Evolutionary conservation across 2,329 filamentous ascomycete genomes (phyloP), one percentile per base, ranked within the genome.

Genomic region (Botrytis squamosa): DNA sequence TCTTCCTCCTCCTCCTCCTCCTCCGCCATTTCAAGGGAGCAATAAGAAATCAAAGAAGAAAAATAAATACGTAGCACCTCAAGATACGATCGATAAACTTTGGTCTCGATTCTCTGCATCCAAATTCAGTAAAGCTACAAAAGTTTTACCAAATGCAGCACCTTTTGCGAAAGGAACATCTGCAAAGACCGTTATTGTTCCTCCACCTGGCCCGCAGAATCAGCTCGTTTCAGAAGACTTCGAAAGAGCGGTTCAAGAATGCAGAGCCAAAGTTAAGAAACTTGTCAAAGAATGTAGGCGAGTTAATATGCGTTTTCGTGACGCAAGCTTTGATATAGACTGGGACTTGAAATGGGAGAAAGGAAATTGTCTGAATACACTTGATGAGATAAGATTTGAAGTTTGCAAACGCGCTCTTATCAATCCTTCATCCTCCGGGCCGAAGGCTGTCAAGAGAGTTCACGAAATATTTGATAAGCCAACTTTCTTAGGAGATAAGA

Each of bases 261-360:
- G 93, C 82, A 85, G 85, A 68, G 88, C 87, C 74, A 92, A 86
- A 83, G 92, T 87, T 0, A 85, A 84, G 67, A 88, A 89, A 80
- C 90, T 90, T 74, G 84, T 88, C 72, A 84, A 85, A 71, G 88
- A 90, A 78, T 97, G 93, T 81, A 86, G 89, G 44, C 87, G 92
- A 14, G 85, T 94, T 66, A 97, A 97, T 82, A 92, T 94, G 80
- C 94, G 93, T 81, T 97, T 96, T 81, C 88, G 92, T 25, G 93
- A 96, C 79, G 88, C 91, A 40, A 90, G 95, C 80, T 97, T 97
- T 80, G 92, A 97, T 80, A 77, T 78, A 40, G 77, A 79, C 64
- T 90, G 88, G 87, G 88, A 93, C 77, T 87, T 93, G 42, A 79
- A 80, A 70, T 79, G 77, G 77, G 77, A 77, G 67, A 80, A 76